Conservation (phyloP, 164 flowering plant genomes). For the Cinnamomum chago region DNA sequence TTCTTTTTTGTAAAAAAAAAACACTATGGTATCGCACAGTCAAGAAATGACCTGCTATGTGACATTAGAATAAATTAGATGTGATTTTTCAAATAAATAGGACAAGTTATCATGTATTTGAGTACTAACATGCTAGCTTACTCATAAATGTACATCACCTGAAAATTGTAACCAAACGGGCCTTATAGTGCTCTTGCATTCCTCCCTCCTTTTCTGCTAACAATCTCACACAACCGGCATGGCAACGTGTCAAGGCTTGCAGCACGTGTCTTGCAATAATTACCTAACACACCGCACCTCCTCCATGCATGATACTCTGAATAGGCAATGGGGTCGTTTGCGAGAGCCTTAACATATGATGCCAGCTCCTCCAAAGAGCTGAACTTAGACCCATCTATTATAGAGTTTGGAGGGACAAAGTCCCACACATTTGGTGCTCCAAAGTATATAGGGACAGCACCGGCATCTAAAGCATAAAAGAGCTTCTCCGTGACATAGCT, state of each 20-base stretch:
- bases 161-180: not conserved
- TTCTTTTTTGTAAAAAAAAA: too few relatives aligned
- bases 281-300: constrained; percentile 82
- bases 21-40: too few relatives aligned
- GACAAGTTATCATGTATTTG: too few relatives aligned
- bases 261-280: constrained; percentile 65
- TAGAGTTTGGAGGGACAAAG: constrained; percentile 89
- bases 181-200: constrained; percentile 34
- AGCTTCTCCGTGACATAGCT: constrained; percentile 98
- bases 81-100: too few relatives aligned
- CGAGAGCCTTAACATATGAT: constrained; percentile 68
- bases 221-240: constrained; percentile 75
- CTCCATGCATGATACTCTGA: constrained; percentile 99
- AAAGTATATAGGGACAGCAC: constrained; percentile 91
- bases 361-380: constrained; percentile 71
- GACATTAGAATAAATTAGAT: too few relatives aligned
- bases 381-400: constrained; percentile 82
- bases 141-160: not conserved
- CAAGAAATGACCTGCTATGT: too few relatives aligned
- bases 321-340: constrained; percentile 86
- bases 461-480: constrained; percentile 89
- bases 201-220: constrained; percentile 76
- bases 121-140: too few relatives aligned
- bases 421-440: constrained; percentile 95
- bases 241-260: constrained; percentile 87